Evolutionary conservation across 176 grass and related monocot species (phyloP).

Genomic region (Guadua angustifolia): DNA sequence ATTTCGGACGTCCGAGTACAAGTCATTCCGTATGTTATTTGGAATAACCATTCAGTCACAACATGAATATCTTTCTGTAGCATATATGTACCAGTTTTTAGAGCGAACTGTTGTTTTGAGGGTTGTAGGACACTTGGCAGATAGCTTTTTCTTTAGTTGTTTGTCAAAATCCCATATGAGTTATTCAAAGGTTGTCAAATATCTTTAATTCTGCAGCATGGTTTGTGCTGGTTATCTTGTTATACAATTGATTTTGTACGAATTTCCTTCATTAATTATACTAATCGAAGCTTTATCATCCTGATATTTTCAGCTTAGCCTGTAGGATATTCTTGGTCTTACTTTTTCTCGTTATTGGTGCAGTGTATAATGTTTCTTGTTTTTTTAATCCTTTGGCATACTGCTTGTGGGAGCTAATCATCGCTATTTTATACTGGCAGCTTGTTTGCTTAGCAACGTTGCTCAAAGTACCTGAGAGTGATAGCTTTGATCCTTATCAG

Average conservation of each 20-base stretch:
- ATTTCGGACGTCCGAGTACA: too few species aligned
- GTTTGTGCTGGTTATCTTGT: constrained; percentile 19
- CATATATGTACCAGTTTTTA: background rate
- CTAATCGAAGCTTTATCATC: background rate
- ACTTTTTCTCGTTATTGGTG: background rate
- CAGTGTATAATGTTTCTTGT: background rate
- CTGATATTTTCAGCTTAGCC: constrained; percentile 11
- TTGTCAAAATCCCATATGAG: constrained; percentile 3
- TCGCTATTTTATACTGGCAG: constrained; percentile 54
- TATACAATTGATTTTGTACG: constrained; percentile 2
- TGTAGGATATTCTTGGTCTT: constrained; percentile 21
- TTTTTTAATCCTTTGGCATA: constrained; percentile 9
- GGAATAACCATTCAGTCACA: background rate
- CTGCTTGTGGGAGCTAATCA: constrained; percentile 29
- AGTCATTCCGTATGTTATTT: constrained; percentile 31
- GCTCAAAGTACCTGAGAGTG: constrained; percentile 96
- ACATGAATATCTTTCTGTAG: background rate
- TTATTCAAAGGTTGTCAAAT: constrained; percentile 4
- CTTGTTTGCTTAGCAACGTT: constrained; percentile 97
- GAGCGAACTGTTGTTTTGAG: background rate
- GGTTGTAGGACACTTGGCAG: background rate
- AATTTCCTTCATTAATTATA: background rate
- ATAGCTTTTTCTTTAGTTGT: background rate
- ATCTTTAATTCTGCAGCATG: constrained; percentile 5
- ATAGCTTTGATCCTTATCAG: constrained; percentile 95